Conservation (phyloP, 176 grass and related monocot genomes). For the Rhipidocladum racemiflorum region DNA sequence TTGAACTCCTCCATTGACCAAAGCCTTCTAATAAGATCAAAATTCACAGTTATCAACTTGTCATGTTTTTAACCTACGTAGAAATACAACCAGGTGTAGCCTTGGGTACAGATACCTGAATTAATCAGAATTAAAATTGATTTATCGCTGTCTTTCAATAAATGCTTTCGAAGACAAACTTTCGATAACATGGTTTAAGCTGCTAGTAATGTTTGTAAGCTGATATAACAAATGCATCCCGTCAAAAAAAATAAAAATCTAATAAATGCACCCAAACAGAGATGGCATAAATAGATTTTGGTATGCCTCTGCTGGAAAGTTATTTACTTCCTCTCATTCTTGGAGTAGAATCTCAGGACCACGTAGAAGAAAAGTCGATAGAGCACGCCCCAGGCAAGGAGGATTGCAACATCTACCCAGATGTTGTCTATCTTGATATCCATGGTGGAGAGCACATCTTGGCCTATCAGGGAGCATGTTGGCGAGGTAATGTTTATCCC, state of each 20-base stretch:
- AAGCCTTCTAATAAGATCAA: background rate
- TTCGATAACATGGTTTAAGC: slow-evolving; percentile 10
- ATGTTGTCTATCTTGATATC: slow-evolving; percentile 49
- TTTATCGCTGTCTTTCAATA: background rate
- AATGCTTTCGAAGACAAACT: slow-evolving; percentile 22
- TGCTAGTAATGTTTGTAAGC: background rate
- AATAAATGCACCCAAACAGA: slow-evolving; percentile 10
- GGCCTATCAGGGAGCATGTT: slow-evolving; percentile 55
- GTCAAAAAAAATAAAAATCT: background rate
- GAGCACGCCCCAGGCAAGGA: slow-evolving; percentile 86
- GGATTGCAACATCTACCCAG: slow-evolving; percentile 65
- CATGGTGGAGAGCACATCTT: slow-evolving; percentile 60
- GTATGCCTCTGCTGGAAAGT: background rate
- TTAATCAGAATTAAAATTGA: background rate
- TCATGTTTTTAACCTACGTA: background rate
- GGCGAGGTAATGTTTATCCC: background rate
- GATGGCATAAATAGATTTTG: slow-evolving; percentile 7
- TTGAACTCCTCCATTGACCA: background rate
- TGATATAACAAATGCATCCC: slow-evolving; percentile 8
- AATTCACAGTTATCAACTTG: background rate
- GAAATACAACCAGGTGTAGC: background rate
- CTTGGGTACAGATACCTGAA: background rate
- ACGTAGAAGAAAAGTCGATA: slow-evolving; percentile 77
- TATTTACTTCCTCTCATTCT: slow-evolving; percentile 71
- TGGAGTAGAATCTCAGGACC: slow-evolving; percentile 68